phyloP scores from a whole-genome alignment of 1,139 yeast species.

The Magnusiomyces sp. region DNA sequence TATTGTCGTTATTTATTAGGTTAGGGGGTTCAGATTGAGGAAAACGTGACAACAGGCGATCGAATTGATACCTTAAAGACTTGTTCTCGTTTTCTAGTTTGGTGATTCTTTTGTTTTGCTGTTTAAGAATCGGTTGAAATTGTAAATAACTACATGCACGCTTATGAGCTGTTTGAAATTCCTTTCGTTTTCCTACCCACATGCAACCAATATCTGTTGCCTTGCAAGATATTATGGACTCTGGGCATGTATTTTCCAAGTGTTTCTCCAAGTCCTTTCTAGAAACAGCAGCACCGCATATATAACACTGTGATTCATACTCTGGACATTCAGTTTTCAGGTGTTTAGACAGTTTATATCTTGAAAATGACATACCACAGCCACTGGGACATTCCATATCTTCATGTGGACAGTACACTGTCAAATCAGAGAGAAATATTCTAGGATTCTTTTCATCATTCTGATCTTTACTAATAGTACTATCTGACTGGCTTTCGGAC shows the following conservation, averaged over 20 bases:
- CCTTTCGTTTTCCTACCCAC: constrained; percentile 35
- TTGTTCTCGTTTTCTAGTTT: constrained; percentile 34
- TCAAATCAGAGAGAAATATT: not conserved
- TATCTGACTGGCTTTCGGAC: too few relatives aligned
- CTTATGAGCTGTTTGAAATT: constrained; percentile 28
- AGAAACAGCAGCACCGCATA: constrained; percentile 36
- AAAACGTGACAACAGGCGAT: constrained; percentile 17
- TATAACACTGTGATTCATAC: constrained; percentile 31
- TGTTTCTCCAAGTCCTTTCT: constrained; percentile 28
- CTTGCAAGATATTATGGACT: constrained; percentile 30
- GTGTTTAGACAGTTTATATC: constrained; percentile 16
- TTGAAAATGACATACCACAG: constrained; percentile 18
- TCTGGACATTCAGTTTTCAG: constrained; percentile 15
- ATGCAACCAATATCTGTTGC: constrained; percentile 34
- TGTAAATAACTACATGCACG: constrained; percentile 32
- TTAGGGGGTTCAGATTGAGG: not conserved
- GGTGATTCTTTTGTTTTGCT: constrained; percentile 29
- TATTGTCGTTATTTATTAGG: too few relatives aligned
- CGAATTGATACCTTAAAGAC: constrained; percentile 29
- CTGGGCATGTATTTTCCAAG: constrained; percentile 28
- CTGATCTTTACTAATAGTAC: not conserved
- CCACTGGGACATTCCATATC: constrained; percentile 17
- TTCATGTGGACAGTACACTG: constrained; percentile 17
- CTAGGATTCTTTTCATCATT: not conserved
- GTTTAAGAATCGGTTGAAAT: constrained; percentile 29